phyloP scores from a whole-genome alignment of 2,329 filamentous ascomycete genomes.

The Bipolaris oryzae region DNA sequence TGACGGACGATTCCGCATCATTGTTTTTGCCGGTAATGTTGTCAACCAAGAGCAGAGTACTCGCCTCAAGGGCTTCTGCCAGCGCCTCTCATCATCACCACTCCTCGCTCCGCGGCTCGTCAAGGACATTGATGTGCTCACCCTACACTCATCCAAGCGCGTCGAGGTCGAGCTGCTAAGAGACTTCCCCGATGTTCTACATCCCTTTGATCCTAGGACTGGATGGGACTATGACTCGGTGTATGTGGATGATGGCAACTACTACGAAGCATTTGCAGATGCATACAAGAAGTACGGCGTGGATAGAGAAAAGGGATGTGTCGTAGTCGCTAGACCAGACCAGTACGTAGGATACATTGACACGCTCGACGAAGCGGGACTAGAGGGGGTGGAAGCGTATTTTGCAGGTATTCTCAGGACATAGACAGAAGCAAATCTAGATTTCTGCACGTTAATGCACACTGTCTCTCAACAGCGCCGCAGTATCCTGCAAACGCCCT shows the following conservation, averaged over 20 bases:
- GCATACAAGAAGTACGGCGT: slow-evolving; percentile 66
- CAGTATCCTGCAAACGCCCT: slow-evolving; percentile 11
- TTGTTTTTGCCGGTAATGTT: slow-evolving; percentile 68
- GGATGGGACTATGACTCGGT: slow-evolving; percentile 53
- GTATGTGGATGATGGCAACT: slow-evolving; percentile 55
- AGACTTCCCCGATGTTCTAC: slow-evolving; percentile 53
- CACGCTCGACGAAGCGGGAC: slow-evolving; percentile 42
- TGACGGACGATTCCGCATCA: slow-evolving; percentile 64
- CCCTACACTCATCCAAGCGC: slow-evolving; percentile 63
- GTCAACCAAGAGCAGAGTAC: slow-evolving; percentile 50
- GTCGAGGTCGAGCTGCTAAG: slow-evolving; percentile 51
- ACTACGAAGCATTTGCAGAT: slow-evolving; percentile 52
- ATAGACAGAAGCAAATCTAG: slow-evolving; percentile 5
- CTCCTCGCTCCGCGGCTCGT: slow-evolving; percentile 57
- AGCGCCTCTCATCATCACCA: slow-evolving; percentile 46
- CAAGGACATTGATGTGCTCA: slow-evolving; percentile 64
- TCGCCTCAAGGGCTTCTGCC: slow-evolving; percentile 57
- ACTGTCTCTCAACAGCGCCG: neutral
- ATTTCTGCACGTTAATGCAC: neutral
- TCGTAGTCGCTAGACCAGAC: slow-evolving; percentile 69
- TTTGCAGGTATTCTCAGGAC: slow-evolving; percentile 39
- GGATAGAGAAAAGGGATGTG: slow-evolving; percentile 59
- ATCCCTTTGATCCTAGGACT: slow-evolving; percentile 49
- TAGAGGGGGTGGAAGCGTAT: slow-evolving; percentile 38
- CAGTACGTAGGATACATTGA: slow-evolving; percentile 64